These are phyloP conservation scores for Quercus tomentella DNA, from an alignment of 331 rosid species.

Conservation along the genomic window DNA sequence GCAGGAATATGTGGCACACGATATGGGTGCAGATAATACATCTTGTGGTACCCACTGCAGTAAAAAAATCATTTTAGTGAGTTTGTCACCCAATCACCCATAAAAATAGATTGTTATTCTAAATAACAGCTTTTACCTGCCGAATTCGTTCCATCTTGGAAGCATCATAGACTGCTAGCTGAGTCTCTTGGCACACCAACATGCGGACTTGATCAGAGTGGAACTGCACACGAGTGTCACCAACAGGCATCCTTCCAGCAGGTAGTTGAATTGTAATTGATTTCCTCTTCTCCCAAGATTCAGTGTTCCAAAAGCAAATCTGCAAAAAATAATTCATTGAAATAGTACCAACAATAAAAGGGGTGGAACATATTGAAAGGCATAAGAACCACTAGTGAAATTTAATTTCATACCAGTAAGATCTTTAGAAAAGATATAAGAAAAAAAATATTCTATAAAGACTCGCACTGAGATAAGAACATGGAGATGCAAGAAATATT, in stretches of 20 bases:
- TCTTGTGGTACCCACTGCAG: slow-evolving; percentile 94
- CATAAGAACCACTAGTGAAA: background rate
- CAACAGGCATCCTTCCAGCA: slow-evolving; percentile 59
- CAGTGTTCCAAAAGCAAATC: slow-evolving; percentile 77
- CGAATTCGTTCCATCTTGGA: slow-evolving; percentile 36
- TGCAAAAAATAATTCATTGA: slow-evolving; percentile 25
- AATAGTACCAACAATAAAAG: background rate
- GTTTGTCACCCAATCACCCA: background rate
- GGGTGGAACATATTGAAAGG: background rate
- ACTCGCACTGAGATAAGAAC: background rate
- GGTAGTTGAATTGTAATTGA: slow-evolving; percentile 56
- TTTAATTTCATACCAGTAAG: too few relatives aligned
- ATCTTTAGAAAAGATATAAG: background rate
- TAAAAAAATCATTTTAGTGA: background rate
- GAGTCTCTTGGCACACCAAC: slow-evolving; percentile 74
- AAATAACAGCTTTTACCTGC: slow-evolving; percentile 24
- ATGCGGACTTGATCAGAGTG: slow-evolving; percentile 67
- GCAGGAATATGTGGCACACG: slow-evolving; percentile 80
- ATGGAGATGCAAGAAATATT: background rate
- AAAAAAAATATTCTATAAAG: background rate
- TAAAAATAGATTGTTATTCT: background rate
- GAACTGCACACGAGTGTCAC: slow-evolving; percentile 78
- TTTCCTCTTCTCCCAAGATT: slow-evolving; percentile 89
- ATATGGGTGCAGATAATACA: slow-evolving; percentile 64
- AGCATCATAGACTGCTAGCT: slow-evolving; percentile 75